Base-by-base conservation (phyloP, 768 basidiomycete species). In the Boletus pseudopeckii region DNA sequence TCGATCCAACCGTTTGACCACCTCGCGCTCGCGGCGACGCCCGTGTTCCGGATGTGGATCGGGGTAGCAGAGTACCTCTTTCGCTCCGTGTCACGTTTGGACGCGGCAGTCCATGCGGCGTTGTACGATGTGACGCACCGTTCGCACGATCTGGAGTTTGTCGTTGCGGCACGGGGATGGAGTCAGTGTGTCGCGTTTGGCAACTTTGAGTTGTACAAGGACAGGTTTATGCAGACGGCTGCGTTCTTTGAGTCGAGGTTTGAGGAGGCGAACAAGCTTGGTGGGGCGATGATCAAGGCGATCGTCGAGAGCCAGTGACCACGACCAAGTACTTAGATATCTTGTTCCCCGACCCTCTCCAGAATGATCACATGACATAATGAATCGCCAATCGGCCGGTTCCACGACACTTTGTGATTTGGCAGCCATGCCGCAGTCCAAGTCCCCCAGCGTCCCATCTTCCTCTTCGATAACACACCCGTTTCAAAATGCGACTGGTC, bases 51-150 rank as follows among this genome's bases (percentile, higher is more conserved):
- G 48, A 79, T 99, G 57, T 98, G 96, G 86, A 87, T 99, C 47
- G 96, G 96, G 30, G 93, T 98, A 13, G 92, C 96, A 11, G 97
- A 98, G 70, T 90, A 95, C 70, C 81, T 99, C 11, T 99, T 98
- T 75, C 79, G 89, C 41, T 85, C 84, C 0, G 75, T 77, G 1
- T 62, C 72, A 0, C 76, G 88, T 4, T 74, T 97, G 17, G 77
- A 84, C 50, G 72, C 77, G 2, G 88, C 95, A 0, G 78, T 98
- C 42, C 73, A 84, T 40, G 87, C 92, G 0, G 90, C 87, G 0
- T 66, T 94, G 33, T 71, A 82, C 54, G 90, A 96, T 61, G 81
- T 81, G 4, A 82, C 88, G 64, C 89, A 95, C 64, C 77, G 95
- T 8, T 79, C 85, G 1, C 90, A 99, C 59, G 96, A 99, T 69